Base-by-base conservation (phyloP, 2,329 filamentous ascomycete genomes). In the Neophaeococcomyces aloes region DNA sequence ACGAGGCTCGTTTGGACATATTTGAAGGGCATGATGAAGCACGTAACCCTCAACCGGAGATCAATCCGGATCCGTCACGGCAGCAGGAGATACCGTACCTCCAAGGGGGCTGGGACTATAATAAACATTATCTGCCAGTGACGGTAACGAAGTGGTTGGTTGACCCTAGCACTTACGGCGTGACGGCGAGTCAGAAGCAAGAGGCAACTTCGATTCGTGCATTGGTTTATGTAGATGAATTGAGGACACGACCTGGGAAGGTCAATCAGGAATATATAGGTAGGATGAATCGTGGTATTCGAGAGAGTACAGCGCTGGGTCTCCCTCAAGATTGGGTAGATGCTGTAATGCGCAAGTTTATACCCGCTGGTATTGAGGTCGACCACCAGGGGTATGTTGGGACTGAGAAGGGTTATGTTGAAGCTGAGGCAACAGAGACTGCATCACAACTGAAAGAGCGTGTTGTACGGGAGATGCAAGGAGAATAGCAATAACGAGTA, bases 201-300 rank as follows among this genome's bases (percentile, higher is more conserved):
- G 29, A 25, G n/a, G n/a, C 14, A 19, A 23, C 13, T 6, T 33
- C 50, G 25, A 48, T 60, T 43, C 54, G 48, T 7, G 61, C 58
- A 7, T 49, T 66, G 45, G 61, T 67, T 14, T 67, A 67, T 56
- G 59, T 67, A 7, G 64, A 67, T 56, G 65, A 67, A 50, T 40
- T 58, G 42, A 56, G 61, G 25, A 59, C 65, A 10, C 32, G 38
- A 13, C 44, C 59, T 13, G 60, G 57, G 0, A 42, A 48, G 25
- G 63, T 65, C 2, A 63, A 57, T 29, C 47, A 52, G 6, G 63
- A 66, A 52, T 67, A 67, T 50, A 59, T 67, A 29, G 57, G 53
- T 2, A 48, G 65, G 40, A 66, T 67, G 64, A 66, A 67, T 47
- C 56, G 65, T 25, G 65, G 56, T n/a, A 64, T 67, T 50, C 45